Evolutionary conservation across 345 rosid genomes (phyloP), one percentile per base, ranked within the genome.

Genomic region (Brassica juncea): DNA sequence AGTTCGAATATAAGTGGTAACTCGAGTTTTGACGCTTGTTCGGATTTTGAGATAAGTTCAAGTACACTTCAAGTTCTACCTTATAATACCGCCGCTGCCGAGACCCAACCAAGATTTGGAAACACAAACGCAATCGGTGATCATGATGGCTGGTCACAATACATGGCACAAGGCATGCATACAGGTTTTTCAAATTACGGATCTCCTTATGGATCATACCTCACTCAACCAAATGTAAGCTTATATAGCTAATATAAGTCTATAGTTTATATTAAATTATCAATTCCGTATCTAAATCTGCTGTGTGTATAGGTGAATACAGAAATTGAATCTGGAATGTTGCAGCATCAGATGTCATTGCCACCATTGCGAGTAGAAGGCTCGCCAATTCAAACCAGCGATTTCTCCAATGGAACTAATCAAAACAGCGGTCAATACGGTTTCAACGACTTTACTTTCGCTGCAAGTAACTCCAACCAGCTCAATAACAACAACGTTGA

Each of bases 281-380:
- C 27, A 30, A 27, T 1, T 1, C 7, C n/a, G 8, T 14, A 66
- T 14, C 72, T 39, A 16, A 65, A 39, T 21, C 3, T 12, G 8
- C 23, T 66, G 42, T 55, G 2, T 74, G 37, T 81, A 42, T 59
- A 94, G 95, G 89, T 88, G 39, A 89, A 91, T 67, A 82, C 84
- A 28, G 91, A 89, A 34, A 31, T 85, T 14, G 94, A 90, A 69
- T 84, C 92, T 74, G 95, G 92, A 32, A 88, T 89, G 87, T 62
- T 91, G 80, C 98, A 95, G 66, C 91, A 90, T 32, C 83, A 91
- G 61, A 76, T 89, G 65, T 57, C 87, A 6, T 3, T 88, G 82
- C 91, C 94, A 31, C 92, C 92, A 21, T 73, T 90, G 81, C 89
- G 71, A 73, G 90, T 88, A 59, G 93, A 86, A 71, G 87, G 86